Conservation (phyloP, 371 early-diverging fungal genomes). For the Syncephalastrum contaminatum region DNA sequence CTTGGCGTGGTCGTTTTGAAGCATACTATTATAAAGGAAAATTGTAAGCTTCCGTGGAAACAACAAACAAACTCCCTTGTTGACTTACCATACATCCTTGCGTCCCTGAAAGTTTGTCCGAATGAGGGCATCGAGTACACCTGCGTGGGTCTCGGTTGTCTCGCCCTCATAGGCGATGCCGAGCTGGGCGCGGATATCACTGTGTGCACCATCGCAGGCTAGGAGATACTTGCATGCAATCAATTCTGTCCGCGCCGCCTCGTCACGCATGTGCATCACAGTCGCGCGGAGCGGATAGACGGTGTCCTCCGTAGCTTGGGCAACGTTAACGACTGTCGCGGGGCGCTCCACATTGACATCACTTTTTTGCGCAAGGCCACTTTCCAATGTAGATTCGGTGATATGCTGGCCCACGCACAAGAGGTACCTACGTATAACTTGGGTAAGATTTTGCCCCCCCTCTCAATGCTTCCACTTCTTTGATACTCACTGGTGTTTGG, state of each 20-base stretch:
- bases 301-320: conserved; percentile 6
- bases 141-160: conserved; percentile 44
- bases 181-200: conserved; percentile 36
- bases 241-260: conserved; percentile 23
- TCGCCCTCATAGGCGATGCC: conserved; percentile 37
- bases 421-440: conserved; percentile 23
- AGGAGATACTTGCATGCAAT: conserved; percentile 44
- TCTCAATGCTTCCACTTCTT: background rate
- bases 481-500: conserved; percentile 40
- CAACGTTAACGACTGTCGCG: conserved; percentile 29
- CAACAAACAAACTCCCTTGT: conserved; percentile 3
- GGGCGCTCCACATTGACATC: conserved; percentile 47
- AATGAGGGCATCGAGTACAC: conserved; percentile 46
- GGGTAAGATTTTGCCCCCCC: background rate
- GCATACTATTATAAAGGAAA: conserved; percentile 20
- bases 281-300: conserved; percentile 33
- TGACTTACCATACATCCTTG: conserved; percentile 44
- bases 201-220: conserved; percentile 49
- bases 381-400: conserved; percentile 41
- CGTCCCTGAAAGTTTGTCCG: conserved; percentile 38
- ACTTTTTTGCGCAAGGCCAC: conserved; percentile 17
- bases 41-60: background rate
- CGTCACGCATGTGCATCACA: conserved; percentile 36
- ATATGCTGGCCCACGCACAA: conserved; percentile 50
- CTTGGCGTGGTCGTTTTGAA: conserved; percentile 39